These are phyloP conservation scores for Diaporthe citriasiana DNA, from an alignment of 2,329 filamentous ascomycete species.

Conservation along the genomic window DNA sequence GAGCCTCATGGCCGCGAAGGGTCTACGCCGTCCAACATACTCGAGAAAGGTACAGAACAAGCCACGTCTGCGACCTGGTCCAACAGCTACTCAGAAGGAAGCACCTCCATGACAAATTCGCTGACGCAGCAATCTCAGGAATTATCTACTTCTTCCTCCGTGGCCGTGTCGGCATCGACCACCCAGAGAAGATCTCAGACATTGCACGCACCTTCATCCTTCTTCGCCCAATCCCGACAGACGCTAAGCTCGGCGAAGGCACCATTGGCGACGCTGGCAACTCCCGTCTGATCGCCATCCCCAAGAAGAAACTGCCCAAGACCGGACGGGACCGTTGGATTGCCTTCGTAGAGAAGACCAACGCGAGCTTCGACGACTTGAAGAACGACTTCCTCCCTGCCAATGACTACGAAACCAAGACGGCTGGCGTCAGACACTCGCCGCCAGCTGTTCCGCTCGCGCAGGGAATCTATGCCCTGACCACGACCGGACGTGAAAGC, in stretches of 20 bases:
- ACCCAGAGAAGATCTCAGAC: conserved; percentile 78
- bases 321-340: conserved; percentile 80
- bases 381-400: conserved; percentile 78
- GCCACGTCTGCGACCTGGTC: background rate
- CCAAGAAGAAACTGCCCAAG: conserved; percentile 86
- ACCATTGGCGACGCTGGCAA: conserved; percentile 67
- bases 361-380: conserved; percentile 75
- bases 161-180: conserved; percentile 79
- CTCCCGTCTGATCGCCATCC: conserved; percentile 81
- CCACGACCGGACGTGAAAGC: conserved; percentile 76
- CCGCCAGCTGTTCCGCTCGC: conserved; percentile 82
- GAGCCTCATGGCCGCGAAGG: conserved; percentile 52
- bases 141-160: conserved; percentile 94
- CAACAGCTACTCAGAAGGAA: background rate
- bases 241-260: conserved; percentile 74
- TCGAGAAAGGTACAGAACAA: conserved; percentile 72
- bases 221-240: conserved; percentile 78
- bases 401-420: conserved; percentile 82
- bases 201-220: conserved; percentile 85
- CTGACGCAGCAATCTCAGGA: conserved; percentile 57
- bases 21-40: conserved; percentile 65
- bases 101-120: background rate
- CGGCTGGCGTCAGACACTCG: conserved; percentile 75
- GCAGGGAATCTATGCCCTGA: conserved; percentile 88
- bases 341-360: conserved; percentile 84